phyloP scores from a whole-genome alignment of 2,329 filamentous ascomycete species.

The Neonectria magnoliae region DNA sequence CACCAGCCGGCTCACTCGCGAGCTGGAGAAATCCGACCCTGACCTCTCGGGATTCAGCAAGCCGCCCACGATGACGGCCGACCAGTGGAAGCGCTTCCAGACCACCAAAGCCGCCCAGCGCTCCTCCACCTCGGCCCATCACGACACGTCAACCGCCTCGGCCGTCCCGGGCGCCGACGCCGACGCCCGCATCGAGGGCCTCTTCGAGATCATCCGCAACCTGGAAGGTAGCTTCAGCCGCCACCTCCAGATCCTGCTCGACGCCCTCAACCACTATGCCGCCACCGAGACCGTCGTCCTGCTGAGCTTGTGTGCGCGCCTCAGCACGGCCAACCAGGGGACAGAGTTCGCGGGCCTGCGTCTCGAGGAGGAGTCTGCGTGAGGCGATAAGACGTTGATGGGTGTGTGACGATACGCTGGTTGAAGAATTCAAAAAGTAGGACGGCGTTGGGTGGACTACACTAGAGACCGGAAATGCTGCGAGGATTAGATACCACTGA shows the following conservation, averaged over 20 bases:
- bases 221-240: constrained; percentile 94
- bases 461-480: constrained; percentile 26
- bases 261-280: constrained; percentile 95
- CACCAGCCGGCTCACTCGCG: constrained; percentile 85
- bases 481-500: constrained; percentile 40
- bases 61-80: constrained; percentile 67
- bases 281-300: constrained; percentile 97
- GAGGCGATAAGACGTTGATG: not conserved
- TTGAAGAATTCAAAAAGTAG: constrained; percentile 6
- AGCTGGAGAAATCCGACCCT: constrained; percentile 84
- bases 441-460: constrained; percentile 37
- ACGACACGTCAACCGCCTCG: constrained; percentile 50
- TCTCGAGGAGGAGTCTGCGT: constrained; percentile 63
- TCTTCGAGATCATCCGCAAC: constrained; percentile 87
- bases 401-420: not conserved
- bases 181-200: constrained; percentile 71
- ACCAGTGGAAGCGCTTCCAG: constrained; percentile 70
- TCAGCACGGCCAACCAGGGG: constrained; percentile 85
- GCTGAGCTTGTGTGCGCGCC: constrained; percentile 82
- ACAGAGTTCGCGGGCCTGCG: constrained; percentile 70
- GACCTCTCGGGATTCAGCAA: constrained; percentile 73
- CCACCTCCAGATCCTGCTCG: constrained; percentile 91
- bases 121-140: constrained; percentile 43
- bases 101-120: constrained; percentile 56
- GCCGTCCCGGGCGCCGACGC: constrained; percentile 45